Evolutionary conservation across 1,284 basidiomycete species (phyloP).

Genomic region (Mycena sp.): DNA sequence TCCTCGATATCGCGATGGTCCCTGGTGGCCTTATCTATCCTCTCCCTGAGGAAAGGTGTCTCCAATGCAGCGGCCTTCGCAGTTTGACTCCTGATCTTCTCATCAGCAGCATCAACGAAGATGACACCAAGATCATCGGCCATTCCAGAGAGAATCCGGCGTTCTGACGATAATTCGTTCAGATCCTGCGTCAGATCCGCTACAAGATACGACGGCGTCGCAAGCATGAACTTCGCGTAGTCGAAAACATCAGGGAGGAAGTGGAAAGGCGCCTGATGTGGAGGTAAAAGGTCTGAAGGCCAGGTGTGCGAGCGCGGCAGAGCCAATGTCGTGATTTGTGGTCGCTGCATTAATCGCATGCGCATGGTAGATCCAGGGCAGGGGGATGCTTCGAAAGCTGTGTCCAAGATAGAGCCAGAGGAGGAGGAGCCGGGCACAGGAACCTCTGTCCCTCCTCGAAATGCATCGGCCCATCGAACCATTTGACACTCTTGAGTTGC

Average conservation of each 20-base stretch:
- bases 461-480: conserved; percentile 65
- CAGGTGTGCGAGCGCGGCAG: conserved; percentile 92
- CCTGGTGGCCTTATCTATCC: conserved; percentile 68
- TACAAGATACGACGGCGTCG: conserved; percentile 86
- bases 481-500: conserved; percentile 93
- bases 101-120: conserved; percentile 85
- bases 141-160: conserved; percentile 67
- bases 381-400: conserved; percentile 49
- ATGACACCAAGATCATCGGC: conserved; percentile 81
- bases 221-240: conserved; percentile 96
- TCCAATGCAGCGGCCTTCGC: conserved; percentile 81
- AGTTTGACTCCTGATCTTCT: conserved; percentile 81
- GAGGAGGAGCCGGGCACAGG: conserved; percentile 50
- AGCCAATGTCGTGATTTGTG: conserved; percentile 95
- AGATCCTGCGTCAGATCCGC: conserved; percentile 80
- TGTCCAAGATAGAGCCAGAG: conserved; percentile 52
- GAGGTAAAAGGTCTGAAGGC: conserved; percentile 92
- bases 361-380: conserved; percentile 67
- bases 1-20: conserved; percentile 67
- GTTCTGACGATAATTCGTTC: conserved; percentile 76
- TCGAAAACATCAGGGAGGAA: conserved; percentile 93
- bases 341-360: conserved; percentile 93
- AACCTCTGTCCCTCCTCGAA: conserved; percentile 51
- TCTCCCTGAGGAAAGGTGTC: conserved; percentile 62
- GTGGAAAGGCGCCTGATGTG: conserved; percentile 93